These are phyloP conservation scores for Phaffomyces opuntiae DNA, from an alignment of 805 yeast genomes.

Conservation along the genomic window DNA sequence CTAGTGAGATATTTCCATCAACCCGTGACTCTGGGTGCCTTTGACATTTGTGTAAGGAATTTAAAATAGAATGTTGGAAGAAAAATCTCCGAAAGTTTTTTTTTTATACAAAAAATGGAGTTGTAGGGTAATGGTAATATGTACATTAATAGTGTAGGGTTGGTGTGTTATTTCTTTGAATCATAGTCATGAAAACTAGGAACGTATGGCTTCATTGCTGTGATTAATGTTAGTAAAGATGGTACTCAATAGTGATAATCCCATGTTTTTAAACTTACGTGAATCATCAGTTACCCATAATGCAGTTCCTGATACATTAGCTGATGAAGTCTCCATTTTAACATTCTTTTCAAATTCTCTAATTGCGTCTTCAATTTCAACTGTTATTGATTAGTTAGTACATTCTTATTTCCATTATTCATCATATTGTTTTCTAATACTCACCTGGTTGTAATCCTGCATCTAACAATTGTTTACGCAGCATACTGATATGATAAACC, in stretches of 20 bases:
- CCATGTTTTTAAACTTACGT: conserved; percentile 15
- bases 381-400: conserved; percentile 16
- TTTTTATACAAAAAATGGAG: not conserved
- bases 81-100: not conserved
- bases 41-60: conserved; percentile 9
- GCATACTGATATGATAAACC: conserved; percentile 60
- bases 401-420: no score
- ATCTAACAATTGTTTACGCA: conserved; percentile 55
- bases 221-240: conserved; percentile 8
- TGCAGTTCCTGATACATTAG: conserved; percentile 45
- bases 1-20: conserved; percentile 25
- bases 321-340: conserved; percentile 48
- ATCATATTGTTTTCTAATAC: conserved; percentile 2
- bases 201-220: conserved; percentile 38
- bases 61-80: not conserved
- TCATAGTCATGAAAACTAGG: conserved; percentile 62
- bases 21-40: conserved; percentile 76
- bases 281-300: conserved; percentile 54
- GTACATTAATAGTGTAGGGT: not conserved
- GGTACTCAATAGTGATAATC: no score
- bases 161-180: conserved; percentile 24
- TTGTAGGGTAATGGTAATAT: not conserved
- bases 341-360: conserved; percentile 51
- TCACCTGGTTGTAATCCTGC: conserved; percentile 45
- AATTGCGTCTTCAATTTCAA: conserved; percentile 44